Base-by-base conservation (phyloP, 768 basidiomycete genomes). In the Boletus eberwhitei region DNA sequence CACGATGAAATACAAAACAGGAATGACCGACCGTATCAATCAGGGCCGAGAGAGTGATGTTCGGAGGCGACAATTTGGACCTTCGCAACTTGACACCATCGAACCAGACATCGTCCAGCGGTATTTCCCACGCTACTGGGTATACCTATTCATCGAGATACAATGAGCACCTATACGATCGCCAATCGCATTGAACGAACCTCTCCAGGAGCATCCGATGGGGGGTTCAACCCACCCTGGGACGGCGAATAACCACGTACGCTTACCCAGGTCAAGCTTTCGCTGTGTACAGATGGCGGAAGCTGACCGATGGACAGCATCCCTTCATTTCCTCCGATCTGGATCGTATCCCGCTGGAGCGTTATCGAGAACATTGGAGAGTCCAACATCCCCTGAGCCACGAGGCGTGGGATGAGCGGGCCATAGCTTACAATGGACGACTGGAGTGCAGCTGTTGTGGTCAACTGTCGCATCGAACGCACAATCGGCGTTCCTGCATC, bases 51-150 rank as follows among this genome's bases (percentile, higher is more conserved):
- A 87, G 72, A 1, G 75, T 65, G 55, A 87, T 82, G 5, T 65
- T 67, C 0, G 79, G 59, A 1, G 79, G 64, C 1, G 80, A 75
- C 11, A 84, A 65, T 13, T 68, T 72, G 3, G 88, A 88, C 35
- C 74, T 76, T 6, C 82, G 78, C n/a, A 90, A 71, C 59, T 73
- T 75, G 55, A 75, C 63, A 13, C 85, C 87, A 59, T 90, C 85
- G 34, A 92, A 76, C 64, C 76, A 90, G 6, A 90, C 85, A 52
- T 83, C 83, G 50, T 89, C 88, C 8, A 91, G 54, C 26, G 79
- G 75, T 7, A 89, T 73, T 66, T 91, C 89, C 89, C 89, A 90
- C 12, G 83, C 76, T 26, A 86, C 73, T 1, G 84, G 82, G 65
- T 86, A 86, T 13, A 70, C 67, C 84, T 84, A 59, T 17, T 13